A percentile compares a stretch with the other conserved stretches of the same genome.
These are phyloP conservation scores for Brasenia schreberi DNA, from an alignment of 164 flowering plant genomes.

Conservation along the genomic window DNA sequence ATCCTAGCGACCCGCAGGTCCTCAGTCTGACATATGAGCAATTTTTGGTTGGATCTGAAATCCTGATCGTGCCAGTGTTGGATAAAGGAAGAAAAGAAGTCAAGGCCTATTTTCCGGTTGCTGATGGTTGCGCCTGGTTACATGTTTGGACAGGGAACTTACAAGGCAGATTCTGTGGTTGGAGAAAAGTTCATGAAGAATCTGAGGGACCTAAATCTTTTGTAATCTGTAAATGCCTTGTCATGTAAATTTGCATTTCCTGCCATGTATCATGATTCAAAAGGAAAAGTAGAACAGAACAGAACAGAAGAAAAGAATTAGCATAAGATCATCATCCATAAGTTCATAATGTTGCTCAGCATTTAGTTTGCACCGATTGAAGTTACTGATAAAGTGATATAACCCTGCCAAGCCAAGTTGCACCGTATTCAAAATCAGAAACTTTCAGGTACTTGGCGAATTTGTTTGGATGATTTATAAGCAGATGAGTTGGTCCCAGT, in stretches of 20 bases:
- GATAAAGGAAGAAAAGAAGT: slow-evolving; percentile 55
- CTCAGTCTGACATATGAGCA: slow-evolving; percentile 56
- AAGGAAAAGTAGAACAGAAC: no score
- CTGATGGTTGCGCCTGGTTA: slow-evolving; percentile 42
- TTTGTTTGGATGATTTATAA: no score
- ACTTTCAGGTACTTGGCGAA: no score
- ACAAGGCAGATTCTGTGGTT: slow-evolving; percentile 37
- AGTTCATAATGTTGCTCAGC: no score
- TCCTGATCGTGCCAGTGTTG: slow-evolving; percentile 67
- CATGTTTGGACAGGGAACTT: slow-evolving; percentile 65
- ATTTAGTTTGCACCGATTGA: no score
- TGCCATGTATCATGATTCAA: no score
- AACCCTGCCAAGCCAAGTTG: no score
- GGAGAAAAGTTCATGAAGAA: slow-evolving; percentile 50
- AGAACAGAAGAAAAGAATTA: no score
- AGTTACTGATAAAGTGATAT: no score
- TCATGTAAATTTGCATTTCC: slow-evolving; percentile 4
- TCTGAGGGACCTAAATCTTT: slow-evolving; percentile 20
- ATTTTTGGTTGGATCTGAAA: slow-evolving; percentile 71
- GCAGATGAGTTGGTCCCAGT: no score
- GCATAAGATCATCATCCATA: no score
- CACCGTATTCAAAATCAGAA: no score
- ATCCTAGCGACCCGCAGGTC: slow-evolving; percentile 48
- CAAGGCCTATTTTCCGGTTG: slow-evolving; percentile 56
- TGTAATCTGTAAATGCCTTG: not conserved